Evolutionary conservation across 306 rosid species (phyloP).

Genomic region (Acacia confusa): DNA sequence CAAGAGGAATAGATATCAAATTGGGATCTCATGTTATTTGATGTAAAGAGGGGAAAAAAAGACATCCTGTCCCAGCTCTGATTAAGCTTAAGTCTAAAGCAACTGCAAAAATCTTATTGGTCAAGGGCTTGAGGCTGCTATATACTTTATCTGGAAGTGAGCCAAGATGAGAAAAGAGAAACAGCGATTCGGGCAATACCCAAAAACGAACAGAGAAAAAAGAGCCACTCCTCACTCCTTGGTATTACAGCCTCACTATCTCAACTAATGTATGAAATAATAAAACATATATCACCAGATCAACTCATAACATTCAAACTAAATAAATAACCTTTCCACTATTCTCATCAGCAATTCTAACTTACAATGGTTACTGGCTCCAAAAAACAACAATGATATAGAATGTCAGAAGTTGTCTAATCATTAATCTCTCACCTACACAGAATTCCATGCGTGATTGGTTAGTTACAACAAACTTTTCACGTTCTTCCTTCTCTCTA

Average conservation of each 20-base stretch:
- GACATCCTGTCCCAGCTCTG: conserved; percentile 14
- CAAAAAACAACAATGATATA: neutral
- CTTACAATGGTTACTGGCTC: neutral
- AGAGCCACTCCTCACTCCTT: neutral
- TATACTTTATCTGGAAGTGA: conserved; percentile 2
- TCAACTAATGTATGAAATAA: neutral
- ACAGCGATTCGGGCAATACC: neutral
- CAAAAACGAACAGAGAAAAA: neutral
- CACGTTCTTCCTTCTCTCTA: neutral
- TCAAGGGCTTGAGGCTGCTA: conserved; percentile 13
- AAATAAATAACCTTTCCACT: neutral
- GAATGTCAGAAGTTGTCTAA: neutral
- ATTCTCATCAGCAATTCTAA: neutral
- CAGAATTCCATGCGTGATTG: neutral
- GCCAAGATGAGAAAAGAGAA: neutral
- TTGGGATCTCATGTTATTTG: conserved; percentile 6
- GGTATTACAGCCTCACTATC: neutral
- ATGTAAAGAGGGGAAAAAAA: conserved; percentile 15
- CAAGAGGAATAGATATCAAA: conserved; percentile 52
- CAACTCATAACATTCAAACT: conserved; percentile 1
- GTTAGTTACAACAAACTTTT: neutral
- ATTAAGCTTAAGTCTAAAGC: conserved; percentile 15
- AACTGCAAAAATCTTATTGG: conserved; percentile 15
- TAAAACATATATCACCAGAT: neutral
- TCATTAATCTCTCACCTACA: neutral